These are phyloP conservation scores for Paramecium pentaurelia DNA, from an alignment of 73 alveolate genomes.

Conservation along the genomic window DNA sequence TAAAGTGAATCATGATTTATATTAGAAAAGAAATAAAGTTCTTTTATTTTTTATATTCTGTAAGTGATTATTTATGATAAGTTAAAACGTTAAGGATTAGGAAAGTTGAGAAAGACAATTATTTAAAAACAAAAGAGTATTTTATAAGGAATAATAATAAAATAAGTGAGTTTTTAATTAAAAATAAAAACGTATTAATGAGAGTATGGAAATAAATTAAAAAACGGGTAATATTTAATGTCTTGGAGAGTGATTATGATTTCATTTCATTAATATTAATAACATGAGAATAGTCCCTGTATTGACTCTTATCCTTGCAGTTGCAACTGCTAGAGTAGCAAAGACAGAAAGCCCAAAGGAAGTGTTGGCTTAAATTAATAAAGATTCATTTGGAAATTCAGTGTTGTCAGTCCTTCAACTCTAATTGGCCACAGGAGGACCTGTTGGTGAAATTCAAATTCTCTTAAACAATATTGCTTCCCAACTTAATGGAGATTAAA, in stretches of 20 bases:
- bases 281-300: not conserved
- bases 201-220: not conserved
- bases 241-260: not conserved
- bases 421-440: constrained; percentile 45
- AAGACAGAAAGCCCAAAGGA: constrained; percentile 30
- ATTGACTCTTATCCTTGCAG: constrained; percentile 6
- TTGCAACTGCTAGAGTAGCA: constrained; percentile 9
- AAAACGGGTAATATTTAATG: constrained; percentile 12
- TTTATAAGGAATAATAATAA: not conserved
- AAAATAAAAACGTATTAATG: not conserved
- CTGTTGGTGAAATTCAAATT: constrained; percentile 38
- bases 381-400: constrained; percentile 46
- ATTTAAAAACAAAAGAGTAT: not conserved
- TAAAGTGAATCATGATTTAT: not conserved
- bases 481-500: constrained; percentile 6
- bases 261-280: not conserved
- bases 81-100: not conserved
- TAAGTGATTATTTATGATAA: not conserved
- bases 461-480: constrained; percentile 50
- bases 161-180: not conserved
- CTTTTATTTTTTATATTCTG: not conserved
- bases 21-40: too few relatives aligned
- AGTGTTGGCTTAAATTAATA: not conserved
- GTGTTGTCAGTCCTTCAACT: constrained; percentile 30
- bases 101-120: not conserved